Percentiles rank a stretch among this genome's conserved stretches.
Conservation (phyloP, 2,329 filamentous ascomycete species). For the Cercospora janseana region DNA sequence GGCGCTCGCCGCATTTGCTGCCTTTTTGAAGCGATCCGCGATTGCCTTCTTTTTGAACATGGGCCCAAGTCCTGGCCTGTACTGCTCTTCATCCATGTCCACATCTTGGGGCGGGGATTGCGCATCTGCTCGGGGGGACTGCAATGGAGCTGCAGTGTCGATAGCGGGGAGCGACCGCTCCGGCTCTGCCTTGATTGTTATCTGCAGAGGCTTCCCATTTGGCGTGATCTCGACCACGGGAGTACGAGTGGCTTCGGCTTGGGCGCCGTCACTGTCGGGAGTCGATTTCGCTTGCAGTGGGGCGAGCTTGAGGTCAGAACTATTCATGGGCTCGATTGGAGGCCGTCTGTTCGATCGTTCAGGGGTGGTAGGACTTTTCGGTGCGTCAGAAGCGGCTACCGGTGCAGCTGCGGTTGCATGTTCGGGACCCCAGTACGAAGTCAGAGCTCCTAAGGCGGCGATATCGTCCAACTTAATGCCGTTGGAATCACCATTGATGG, state of each 20-base stretch:
- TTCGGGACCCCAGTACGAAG: slow-evolving; percentile 32
- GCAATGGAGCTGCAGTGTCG: slow-evolving; percentile 13
- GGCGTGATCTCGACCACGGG: slow-evolving; percentile 10
- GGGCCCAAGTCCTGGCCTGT: slow-evolving; percentile 77
- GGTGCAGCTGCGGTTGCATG: slow-evolving; percentile 11
- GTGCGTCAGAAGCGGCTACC: slow-evolving; percentile 9
- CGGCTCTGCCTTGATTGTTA: slow-evolving; percentile 22
- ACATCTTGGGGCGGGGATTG: slow-evolving; percentile 24
- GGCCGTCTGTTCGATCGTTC: slow-evolving; percentile 28
- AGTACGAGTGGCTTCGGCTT: neutral
- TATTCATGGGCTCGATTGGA: slow-evolving; percentile 21
- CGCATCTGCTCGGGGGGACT: slow-evolving; percentile 11
- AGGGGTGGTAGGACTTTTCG: slow-evolving; percentile 24
- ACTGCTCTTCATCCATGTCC: slow-evolving; percentile 40
- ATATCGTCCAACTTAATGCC: slow-evolving; percentile 28
- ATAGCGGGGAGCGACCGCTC: slow-evolving; percentile 21
- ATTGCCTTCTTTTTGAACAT: slow-evolving; percentile 84
- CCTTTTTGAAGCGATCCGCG: slow-evolving; percentile 73
- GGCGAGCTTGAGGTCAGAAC: slow-evolving; percentile 34
- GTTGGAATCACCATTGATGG: slow-evolving; percentile 27
- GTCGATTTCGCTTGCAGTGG: slow-evolving; percentile 28
- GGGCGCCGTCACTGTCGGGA: slow-evolving; percentile 10
- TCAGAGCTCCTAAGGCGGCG: slow-evolving; percentile 28
- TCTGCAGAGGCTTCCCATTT: slow-evolving; percentile 23
- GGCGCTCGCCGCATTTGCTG: slow-evolving; percentile 66